Conservation (phyloP, 1,284 basidiomycete genomes). For the Ustilago lituana region DNA sequence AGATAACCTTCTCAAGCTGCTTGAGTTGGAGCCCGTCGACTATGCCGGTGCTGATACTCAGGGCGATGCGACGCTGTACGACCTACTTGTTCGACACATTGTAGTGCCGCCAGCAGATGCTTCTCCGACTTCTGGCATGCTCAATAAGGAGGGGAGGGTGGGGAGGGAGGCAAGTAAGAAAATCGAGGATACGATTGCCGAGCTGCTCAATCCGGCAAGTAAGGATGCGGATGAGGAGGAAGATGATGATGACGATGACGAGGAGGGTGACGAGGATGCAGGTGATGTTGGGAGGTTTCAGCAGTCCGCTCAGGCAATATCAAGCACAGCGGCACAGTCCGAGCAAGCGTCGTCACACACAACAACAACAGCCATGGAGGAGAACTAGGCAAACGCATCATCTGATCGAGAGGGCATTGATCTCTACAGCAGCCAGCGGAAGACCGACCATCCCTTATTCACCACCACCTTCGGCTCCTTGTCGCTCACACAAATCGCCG, state of each 20-base stretch:
- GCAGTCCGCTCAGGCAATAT: too few relatives aligned
- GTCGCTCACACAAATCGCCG: conserved; percentile 1
- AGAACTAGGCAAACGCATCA: not conserved
- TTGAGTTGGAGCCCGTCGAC: conserved; percentile 18
- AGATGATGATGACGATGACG: conserved; percentile 27
- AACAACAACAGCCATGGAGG: not conserved
- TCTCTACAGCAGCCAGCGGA: conserved; percentile 41
- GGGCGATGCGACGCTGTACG: conserved; percentile 28
- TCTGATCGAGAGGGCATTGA: too few relatives aligned
- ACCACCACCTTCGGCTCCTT: conserved; percentile 18
- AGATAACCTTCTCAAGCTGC: conserved; percentile 16
- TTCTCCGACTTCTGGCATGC: too few relatives aligned
- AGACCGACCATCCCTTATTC: conserved; percentile 27
- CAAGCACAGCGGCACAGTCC: not conserved
- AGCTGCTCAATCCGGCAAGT: conserved; percentile 9
- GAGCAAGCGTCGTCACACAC: not conserved
- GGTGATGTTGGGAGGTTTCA: too few relatives aligned
- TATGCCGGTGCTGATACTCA: not conserved
- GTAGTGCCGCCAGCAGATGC: not conserved
- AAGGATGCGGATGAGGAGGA: conserved; percentile 19
- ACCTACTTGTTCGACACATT: conserved; percentile 19
- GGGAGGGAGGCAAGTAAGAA: conserved; percentile 5
- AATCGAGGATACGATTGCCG: conserved; percentile 5
- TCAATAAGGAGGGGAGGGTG: conserved; percentile 4
- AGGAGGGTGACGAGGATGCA: conserved; percentile 3